Evolutionary conservation across 306 rosid species (phyloP), one percentile per base, ranked within the genome.

Genomic region (Fragaria nilgerrensis): DNA sequence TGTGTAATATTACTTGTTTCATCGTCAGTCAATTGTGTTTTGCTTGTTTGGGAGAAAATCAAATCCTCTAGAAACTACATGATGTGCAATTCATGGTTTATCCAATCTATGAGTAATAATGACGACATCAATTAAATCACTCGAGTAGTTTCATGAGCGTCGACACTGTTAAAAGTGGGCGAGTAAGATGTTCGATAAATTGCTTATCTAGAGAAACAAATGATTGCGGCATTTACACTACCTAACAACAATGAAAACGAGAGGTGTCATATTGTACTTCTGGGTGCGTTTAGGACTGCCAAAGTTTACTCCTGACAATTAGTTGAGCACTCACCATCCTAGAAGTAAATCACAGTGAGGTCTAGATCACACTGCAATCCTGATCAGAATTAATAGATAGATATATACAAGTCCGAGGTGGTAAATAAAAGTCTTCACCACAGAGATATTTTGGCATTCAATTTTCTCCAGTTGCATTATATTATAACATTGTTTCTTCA

Each of bases 341-440:
- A 19, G 76, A 16, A 53, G 41, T 25, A 61, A 53, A 12, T 2
- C 53, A 56, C 44, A 16, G 23, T 7, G 5, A 15, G 0, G 69
- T 34, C 11, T 15, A 17, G 70, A 2, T 12, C 45, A 62, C 11
- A 65, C 77, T 49, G 53, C 58, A 39, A 59, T 63, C 32, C 49
- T 66, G 25, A 14, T 81, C 72, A 71, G 39, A 75, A 53, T 27
- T n/a, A 66, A 74, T 49, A 53, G 66, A 68, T 37, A 17, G 48
- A 53, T 52, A 50, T 39, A 39, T 6, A 39, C 76, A n/a, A 49
- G 32, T 70, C 45, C 76, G 37, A 59, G 70, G 41, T 61, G 13
- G 23, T 16, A 6, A 25, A 8, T 14, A 5, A 17, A 19, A 72
- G 65, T 55, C 68, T 56, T 63, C 62, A 34, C 50, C 7, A 19